phyloP scores from a whole-genome alignment of 2,329 filamentous ascomycete species.

The Rugonectria rugulosa region DNA sequence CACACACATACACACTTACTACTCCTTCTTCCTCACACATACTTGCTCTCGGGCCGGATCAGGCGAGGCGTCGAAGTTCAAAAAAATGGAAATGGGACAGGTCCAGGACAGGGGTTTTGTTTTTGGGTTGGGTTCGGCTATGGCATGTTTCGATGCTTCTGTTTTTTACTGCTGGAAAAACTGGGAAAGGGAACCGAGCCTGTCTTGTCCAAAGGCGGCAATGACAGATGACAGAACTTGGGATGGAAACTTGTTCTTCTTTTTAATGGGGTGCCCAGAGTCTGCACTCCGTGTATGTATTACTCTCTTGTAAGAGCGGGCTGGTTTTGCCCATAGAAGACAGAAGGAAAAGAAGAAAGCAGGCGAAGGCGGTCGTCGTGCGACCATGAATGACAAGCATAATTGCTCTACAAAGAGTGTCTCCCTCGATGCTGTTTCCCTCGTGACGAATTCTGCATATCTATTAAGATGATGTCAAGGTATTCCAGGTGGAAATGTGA shows the following conservation, averaged over 20 bases:
- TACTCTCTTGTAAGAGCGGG: slow-evolving; percentile 18
- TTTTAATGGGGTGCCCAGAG: not conserved
- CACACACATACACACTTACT: too few species aligned
- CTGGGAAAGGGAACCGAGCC: not conserved
- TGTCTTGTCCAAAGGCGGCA: slow-evolving; percentile 2
- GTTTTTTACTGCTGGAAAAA: slow-evolving; percentile 1
- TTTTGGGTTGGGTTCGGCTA: slow-evolving; percentile 3
- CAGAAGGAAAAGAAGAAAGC: too few species aligned
- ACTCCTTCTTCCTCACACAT: not conserved
- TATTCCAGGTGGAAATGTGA: too few species aligned
- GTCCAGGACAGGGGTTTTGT: slow-evolving; percentile 3
- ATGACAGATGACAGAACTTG: slow-evolving; percentile 1
- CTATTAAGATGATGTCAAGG: too few species aligned
- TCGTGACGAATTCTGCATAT: too few species aligned
- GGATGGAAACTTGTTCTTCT: slow-evolving; percentile 4
- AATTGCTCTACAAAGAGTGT: slow-evolving; percentile 16
- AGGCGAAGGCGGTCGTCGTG: slow-evolving; percentile 4
- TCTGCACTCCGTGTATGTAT: slow-evolving; percentile 14
- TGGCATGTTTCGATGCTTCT: slow-evolving; percentile 5
- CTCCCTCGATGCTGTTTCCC: too few species aligned
- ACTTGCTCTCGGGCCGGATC: not conserved
- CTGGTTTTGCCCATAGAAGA: slow-evolving; percentile 8
- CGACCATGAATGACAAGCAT: slow-evolving; percentile 12
- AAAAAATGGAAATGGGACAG: slow-evolving; percentile 12
- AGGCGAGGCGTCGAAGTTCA: slow-evolving; percentile 20